phyloP scores from a whole-genome alignment of 768 basidiomycete genomes.

The Podaxis mareebaensis region DNA sequence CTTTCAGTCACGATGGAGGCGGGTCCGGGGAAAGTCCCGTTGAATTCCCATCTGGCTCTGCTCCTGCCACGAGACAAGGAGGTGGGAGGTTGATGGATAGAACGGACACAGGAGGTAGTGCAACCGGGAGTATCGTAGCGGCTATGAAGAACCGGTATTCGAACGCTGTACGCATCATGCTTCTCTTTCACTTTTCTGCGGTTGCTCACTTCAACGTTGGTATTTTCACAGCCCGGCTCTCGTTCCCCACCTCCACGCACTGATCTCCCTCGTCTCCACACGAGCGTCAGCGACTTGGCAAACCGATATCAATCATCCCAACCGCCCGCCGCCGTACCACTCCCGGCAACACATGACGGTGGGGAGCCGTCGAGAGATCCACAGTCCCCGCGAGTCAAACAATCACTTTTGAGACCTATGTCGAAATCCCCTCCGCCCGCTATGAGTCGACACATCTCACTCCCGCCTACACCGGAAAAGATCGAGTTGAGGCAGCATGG shows the following conservation, averaged over 20 bases:
- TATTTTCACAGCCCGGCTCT: constrained; percentile 42
- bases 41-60: constrained; percentile 25
- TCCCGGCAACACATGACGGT: not conserved
- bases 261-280: constrained; percentile 62
- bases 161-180: constrained; percentile 44
- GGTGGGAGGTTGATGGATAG: constrained; percentile 40
- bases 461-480: constrained; percentile 25
- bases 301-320: constrained; percentile 57
- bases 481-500: constrained; percentile 15
- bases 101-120: constrained; percentile 51
- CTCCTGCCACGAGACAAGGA: constrained; percentile 30
- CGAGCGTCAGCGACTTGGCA: constrained; percentile 65
- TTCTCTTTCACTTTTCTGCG: constrained; percentile 3
- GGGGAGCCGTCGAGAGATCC: not conserved
- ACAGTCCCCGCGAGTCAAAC: not conserved
- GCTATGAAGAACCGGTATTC: constrained; percentile 68
- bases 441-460: constrained; percentile 30
- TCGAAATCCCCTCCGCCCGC: constrained; percentile 25
- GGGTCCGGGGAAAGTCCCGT: constrained; percentile 12
- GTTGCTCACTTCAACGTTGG: constrained; percentile 12
- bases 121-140: constrained; percentile 60
- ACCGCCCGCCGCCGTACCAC: constrained; percentile 32
- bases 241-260: constrained; percentile 51
- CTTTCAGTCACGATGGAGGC: constrained; percentile 1
- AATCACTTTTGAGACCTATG: constrained; percentile 1